Percentiles rank a stretch among this genome's conserved stretches.
These are phyloP conservation scores for Melanomma pulvis-pyrius DNA, from an alignment of 495 filamentous ascomycete species.

Conservation along the genomic window DNA sequence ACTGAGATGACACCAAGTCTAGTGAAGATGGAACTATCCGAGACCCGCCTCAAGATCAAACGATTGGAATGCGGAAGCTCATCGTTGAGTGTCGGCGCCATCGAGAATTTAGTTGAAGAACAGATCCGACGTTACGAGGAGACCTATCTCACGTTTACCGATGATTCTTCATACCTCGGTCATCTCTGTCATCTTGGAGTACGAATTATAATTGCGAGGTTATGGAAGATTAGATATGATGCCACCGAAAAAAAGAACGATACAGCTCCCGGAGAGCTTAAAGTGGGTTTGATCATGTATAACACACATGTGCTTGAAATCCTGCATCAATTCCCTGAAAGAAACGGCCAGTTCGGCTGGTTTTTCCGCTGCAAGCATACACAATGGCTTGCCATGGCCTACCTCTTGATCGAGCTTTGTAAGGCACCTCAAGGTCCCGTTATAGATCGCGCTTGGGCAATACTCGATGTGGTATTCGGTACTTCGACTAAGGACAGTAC, in stretches of 20 bases:
- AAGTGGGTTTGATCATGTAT: conserved; percentile 10
- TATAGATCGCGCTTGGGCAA: conserved; percentile 23
- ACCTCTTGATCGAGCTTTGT: conserved; percentile 22
- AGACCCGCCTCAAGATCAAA: conserved; percentile 16
- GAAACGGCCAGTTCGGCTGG: conserved; percentile 18
- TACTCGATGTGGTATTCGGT: conserved; percentile 20
- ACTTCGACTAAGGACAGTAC: not conserved
- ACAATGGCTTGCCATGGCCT: conserved; percentile 30
- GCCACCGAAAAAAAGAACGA: not conserved
- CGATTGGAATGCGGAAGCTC: not conserved
- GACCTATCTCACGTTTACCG: conserved; percentile 18
- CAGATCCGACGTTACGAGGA: conserved; percentile 20
- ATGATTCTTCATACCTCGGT: conserved; percentile 1
- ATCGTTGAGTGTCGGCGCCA: not conserved
- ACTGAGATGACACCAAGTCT: conserved; percentile 23
- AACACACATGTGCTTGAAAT: conserved; percentile 25
- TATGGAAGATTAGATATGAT: conserved; percentile 22
- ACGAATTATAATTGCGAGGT: conserved; percentile 11
- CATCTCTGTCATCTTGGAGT: conserved; percentile 7
- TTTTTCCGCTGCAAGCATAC: conserved; percentile 30
- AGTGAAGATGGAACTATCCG: conserved; percentile 13
- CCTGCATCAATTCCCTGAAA: conserved; percentile 18
- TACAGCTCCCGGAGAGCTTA: not conserved
- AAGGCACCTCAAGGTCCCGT: conserved; percentile 7
- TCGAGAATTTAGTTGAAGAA: not conserved